Evolutionary conservation across 257 asterid species (phyloP).

Genomic region (Osmanthus fragrans): DNA sequence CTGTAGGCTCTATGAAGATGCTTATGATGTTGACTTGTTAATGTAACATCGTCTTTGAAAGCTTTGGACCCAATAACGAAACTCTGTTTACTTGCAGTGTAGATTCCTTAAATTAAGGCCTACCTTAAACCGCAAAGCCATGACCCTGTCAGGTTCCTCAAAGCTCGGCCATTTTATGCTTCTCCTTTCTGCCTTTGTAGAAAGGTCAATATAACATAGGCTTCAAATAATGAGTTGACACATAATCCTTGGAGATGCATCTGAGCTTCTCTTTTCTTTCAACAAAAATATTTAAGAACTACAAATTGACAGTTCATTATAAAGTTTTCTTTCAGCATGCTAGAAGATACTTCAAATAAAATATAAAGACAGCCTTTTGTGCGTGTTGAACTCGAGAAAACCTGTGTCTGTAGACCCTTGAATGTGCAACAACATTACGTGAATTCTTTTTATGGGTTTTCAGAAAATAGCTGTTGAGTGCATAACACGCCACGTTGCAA

Average conservation of each 20-base stretch:
- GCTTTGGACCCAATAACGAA: too few species aligned
- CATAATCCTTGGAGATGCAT: too few species aligned
- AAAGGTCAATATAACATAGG: neutral
- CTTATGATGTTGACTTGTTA: too few species aligned
- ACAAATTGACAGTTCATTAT: neutral
- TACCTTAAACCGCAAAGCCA: neutral
- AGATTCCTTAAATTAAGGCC: too few species aligned
- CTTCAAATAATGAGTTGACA: too few species aligned
- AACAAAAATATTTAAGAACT: too few species aligned
- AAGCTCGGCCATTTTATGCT: neutral
- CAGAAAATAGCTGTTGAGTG: slow-evolving; percentile 74
- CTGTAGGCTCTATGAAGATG: too few species aligned
- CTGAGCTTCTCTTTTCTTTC: too few species aligned
- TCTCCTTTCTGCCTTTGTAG: neutral
- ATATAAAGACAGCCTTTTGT: neutral
- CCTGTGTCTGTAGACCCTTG: neutral
- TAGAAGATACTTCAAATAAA: too few species aligned
- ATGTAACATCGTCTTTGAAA: too few species aligned
- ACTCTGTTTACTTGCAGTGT: too few species aligned
- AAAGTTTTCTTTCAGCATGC: neutral
- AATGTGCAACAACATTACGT: neutral
- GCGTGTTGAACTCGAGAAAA: too few species aligned
- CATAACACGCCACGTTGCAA: slow-evolving; percentile 77
- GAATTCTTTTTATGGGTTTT: slow-evolving; percentile 21
- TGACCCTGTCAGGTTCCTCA: neutral